Base-by-base conservation (phyloP, 23 red algal genomes). In the Gracilaria gracilis region DNA sequence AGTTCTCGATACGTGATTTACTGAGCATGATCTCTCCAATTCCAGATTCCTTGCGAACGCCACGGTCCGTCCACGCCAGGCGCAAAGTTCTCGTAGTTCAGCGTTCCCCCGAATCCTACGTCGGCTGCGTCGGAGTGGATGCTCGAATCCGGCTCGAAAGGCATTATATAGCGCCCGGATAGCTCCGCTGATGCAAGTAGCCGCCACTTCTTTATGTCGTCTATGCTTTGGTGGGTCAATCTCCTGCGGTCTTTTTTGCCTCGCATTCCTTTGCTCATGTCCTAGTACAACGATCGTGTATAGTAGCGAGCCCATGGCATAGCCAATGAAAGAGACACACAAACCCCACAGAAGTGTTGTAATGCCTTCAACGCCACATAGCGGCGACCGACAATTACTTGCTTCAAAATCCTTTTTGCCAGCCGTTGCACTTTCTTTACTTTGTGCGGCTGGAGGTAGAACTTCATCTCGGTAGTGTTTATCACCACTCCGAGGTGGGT, bases 271-370 rank as follows among this genome's bases (percentile, higher is more conserved):
- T 33, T 36, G 17, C 5, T 17, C 65, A 70, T 28, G 27, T 70
- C 65, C 65, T 25, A 70, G 25, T 70, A 70, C 7, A 70, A 35
- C 3, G 65, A 33, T 13, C 65, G 4, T 3, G 75, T 79, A 37
- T 79, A 79, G 32, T 66, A 84, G 5, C 80, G 4, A 3, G 80
- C 80, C 32, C 39, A 67, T 7, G 80, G 80, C 80, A 84, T 65
- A 9, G 80, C 80, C 25, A 84, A 34, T 3, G 80, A 65, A 20
- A 84, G 80, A 15, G 80, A 29, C 4, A 84, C 80, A 23, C 55
- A 33, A 6, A 67, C 27, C 4, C 80, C 54, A 54, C 80, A 84
- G 27, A 65, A 84, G 21, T 61, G 59, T n/a, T 19, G 48, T 8
- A 64, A 54, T 16, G n/a, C 25, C 54, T 24, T 67, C 21, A 20